Conservation (phyloP, 164 flowering plant genomes). For the Berberis thunbergii region DNA sequence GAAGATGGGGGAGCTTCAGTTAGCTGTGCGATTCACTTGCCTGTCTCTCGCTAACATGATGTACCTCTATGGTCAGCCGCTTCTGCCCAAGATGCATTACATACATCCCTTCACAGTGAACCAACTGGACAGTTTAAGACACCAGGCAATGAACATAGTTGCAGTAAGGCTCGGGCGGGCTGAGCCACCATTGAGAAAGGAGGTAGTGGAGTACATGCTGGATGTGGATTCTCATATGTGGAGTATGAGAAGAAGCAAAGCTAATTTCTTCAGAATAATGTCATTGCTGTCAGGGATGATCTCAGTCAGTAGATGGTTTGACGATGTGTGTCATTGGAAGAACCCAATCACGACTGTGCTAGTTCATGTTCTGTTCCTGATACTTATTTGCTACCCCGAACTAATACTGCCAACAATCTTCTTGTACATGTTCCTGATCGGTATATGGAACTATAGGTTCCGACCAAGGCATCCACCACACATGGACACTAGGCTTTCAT, state of each 20-base stretch:
- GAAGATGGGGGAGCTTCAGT: slow-evolving; percentile 33
- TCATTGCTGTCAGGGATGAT: slow-evolving; percentile 47
- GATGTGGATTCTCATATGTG: slow-evolving; percentile 62
- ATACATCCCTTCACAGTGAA: slow-evolving; percentile 61
- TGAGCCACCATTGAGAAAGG: slow-evolving; percentile 37
- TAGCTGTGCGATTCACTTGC: slow-evolving; percentile 57
- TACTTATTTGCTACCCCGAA: slow-evolving; percentile 63
- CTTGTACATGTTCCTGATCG: slow-evolving; percentile 70
- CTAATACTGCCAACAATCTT: slow-evolving; percentile 58
- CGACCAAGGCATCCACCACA: slow-evolving; percentile 60
- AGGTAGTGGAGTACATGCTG: slow-evolving; percentile 70
- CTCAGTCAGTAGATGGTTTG: slow-evolving; percentile 49
- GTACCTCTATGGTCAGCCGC: slow-evolving; percentile 43
- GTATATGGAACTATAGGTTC: slow-evolving; percentile 65
- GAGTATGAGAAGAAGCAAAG: slow-evolving; percentile 45
- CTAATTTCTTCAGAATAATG: slow-evolving; percentile 66
- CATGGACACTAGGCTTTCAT: slow-evolving; percentile 62
- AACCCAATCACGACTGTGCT: slow-evolving; percentile 56
- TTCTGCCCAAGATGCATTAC: slow-evolving; percentile 73
- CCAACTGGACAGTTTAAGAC: slow-evolving; percentile 53
- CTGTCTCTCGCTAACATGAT: slow-evolving; percentile 50
- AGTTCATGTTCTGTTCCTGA: slow-evolving; percentile 50
- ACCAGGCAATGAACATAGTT: slow-evolving; percentile 61
- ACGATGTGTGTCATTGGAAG: slow-evolving; percentile 61
- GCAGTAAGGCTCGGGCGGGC: slow-evolving; percentile 36